Base-by-base conservation (phyloP, 306 rosid genomes). In the Lupinus albus region DNA sequence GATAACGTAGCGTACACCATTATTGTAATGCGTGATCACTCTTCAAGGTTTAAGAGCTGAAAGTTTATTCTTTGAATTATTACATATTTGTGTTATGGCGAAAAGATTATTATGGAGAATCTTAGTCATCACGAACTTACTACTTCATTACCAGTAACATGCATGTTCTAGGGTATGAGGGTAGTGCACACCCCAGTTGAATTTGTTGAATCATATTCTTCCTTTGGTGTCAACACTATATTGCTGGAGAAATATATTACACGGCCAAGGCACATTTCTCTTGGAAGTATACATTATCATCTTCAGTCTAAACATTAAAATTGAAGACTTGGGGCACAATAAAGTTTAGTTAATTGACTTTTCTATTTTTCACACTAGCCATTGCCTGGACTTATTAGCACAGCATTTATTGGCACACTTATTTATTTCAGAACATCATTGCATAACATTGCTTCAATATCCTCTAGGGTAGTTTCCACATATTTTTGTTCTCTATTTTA, bases 201-300 rank as follows among this genome's bases (percentile, higher is more conserved):
- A 67, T 93, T 93, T 78, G 87, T 71, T 32, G 99, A 93, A 58
- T 78, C 97, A 20, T 93, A 90, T 75, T 74, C 99, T 82, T 93
- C 99, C 32, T 93, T 93, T 74, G 99, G 99, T 15, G 65, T 86
- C 69, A 81, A 75, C 78, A 90, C 99, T 11, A 90, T 93, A 65
- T 81, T 93, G 85, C 85, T 93, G 76, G 99, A 93, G 91, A 93
- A 93, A 73, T 93, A 93, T 81, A 90, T 93, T 65, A 86, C 88
- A 53, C 83, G 56, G 74, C 99, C 99, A 25, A 85, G 99, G 86
- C 99, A 93, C 85, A 90, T 93, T n/a, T n/a, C n/a, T n/a, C n/a
- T n/a, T n/a, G n/a, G n/a, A n/a, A n/a, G n/a, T n/a, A n/a, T n/a
- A n/a, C n/a, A n/a, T n/a, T n/a, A n/a, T n/a, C n/a, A n/a, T n/a